phyloP scores from a whole-genome alignment of 1,139 yeast genomes.

The Meyerozyma guilliermondii region DNA sequence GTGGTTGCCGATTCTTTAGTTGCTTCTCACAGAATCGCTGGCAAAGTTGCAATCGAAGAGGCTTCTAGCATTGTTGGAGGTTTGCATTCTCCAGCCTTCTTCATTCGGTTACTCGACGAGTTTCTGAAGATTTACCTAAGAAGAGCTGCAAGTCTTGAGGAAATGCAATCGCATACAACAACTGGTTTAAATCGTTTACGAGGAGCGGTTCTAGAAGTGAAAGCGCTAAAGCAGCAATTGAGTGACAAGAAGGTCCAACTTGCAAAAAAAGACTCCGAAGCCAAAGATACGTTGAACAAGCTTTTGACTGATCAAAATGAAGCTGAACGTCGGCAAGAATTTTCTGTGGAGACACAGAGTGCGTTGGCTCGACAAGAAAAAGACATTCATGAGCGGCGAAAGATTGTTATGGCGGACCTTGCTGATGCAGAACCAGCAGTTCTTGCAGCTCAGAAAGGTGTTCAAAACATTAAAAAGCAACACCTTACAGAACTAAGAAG shows the following conservation, averaged over 20 bases:
- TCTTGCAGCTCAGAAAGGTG: conserved; percentile 78
- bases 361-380: conserved; percentile 66
- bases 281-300: conserved; percentile 62
- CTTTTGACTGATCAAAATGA: conserved; percentile 90
- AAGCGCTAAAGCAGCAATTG: conserved; percentile 50
- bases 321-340: conserved; percentile 85
- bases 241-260: conserved; percentile 50
- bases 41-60: conserved; percentile 10
- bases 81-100: conserved; percentile 44
- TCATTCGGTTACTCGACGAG: conserved; percentile 45
- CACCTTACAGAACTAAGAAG: conserved; percentile 87
- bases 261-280: conserved; percentile 57
- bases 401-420: conserved; percentile 56
- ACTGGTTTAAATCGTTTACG: conserved; percentile 70
- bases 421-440: conserved; percentile 82
- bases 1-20: conserved; percentile 46
- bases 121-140: conserved; percentile 41
- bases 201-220: conserved; percentile 75
- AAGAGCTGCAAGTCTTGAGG: conserved; percentile 51
- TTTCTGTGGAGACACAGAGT: conserved; percentile 71
- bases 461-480: conserved; percentile 85
- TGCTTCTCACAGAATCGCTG: conserved; percentile 33
- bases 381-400: conserved; percentile 53
- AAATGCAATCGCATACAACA: conserved; percentile 65
- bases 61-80: conserved; percentile 2